A percentile compares a stretch with the other conserved stretches of the same genome.
Evolutionary conservation across 2,329 filamentous ascomycete species (phyloP).

Genomic region (Cladophialophora yegresii): DNA sequence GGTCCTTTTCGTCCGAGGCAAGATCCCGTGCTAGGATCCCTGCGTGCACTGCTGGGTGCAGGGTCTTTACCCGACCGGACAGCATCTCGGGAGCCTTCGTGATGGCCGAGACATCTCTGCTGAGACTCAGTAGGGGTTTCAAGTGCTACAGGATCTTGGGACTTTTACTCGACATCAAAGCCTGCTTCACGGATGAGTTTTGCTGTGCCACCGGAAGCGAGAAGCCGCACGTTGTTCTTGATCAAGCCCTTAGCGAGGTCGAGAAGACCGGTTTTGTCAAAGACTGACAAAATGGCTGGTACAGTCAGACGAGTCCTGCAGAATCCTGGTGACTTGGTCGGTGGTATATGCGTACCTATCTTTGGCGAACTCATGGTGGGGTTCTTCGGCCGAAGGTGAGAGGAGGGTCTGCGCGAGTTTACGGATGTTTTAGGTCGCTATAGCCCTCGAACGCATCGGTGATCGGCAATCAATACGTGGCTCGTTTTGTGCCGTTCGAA

Average conservation of each 20-base stretch:
- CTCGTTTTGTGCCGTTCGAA: background rate
- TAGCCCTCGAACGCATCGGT: background rate
- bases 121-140: constrained; percentile 19
- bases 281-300: constrained; percentile 89
- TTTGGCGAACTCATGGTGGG: constrained; percentile 28
- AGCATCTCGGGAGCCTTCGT: constrained; percentile 98
- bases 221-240: constrained; percentile 84
- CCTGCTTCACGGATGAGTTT: constrained; percentile 96
- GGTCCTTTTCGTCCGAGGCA: constrained; percentile 93
- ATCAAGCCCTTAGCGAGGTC: constrained; percentile 89
- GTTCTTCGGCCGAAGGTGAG: background rate
- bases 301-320: constrained; percentile 17
- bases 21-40: constrained; percentile 89
- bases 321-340: background rate
- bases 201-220: constrained; percentile 92
- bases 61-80: constrained; percentile 86
- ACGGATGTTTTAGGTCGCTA: constrained; percentile 51
- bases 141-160: constrained; percentile 1
- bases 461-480: background rate
- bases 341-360: constrained; percentile 27
- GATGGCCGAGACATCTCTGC: constrained; percentile 95
- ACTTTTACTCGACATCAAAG: constrained; percentile 80
- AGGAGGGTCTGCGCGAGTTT: constrained; percentile 70
- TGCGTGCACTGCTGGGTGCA: constrained; percentile 87
- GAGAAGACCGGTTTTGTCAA: constrained; percentile 94